Percentiles rank a stretch among this genome's conserved stretches.
Conservation (phyloP, 192 early-diverging fungal species). For the Dimargaris xerosporica region DNA sequence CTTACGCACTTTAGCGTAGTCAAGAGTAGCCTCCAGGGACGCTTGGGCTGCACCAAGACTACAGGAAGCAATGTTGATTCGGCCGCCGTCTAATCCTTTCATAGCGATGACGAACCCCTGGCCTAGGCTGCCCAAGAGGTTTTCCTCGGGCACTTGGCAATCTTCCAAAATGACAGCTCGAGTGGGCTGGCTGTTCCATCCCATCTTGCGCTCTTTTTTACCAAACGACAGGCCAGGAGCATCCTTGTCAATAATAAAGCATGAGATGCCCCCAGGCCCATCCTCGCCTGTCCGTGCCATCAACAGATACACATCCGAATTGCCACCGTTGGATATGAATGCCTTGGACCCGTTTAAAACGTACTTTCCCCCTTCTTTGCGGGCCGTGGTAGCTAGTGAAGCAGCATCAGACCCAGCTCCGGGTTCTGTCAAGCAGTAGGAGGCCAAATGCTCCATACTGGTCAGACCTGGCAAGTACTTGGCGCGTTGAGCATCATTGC, state of each 20-base stretch:
- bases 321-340: slow-evolving; percentile 27
- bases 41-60: slow-evolving; percentile 40
- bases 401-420: slow-evolving; percentile 45
- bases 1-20: slow-evolving; percentile 31
- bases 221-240: slow-evolving; percentile 40
- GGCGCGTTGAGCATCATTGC: slow-evolving; percentile 25
- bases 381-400: slow-evolving; percentile 37
- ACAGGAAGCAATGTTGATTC: slow-evolving; percentile 40
- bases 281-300: slow-evolving; percentile 39
- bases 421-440: slow-evolving; percentile 32
- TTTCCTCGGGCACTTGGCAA: slow-evolving; percentile 29
- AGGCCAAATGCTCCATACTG: slow-evolving; percentile 22
- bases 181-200: slow-evolving; percentile 45
- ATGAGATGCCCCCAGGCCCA: slow-evolving; percentile 37
- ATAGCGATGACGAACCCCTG: slow-evolving; percentile 46
- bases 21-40: slow-evolving; percentile 22
- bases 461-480: slow-evolving; percentile 25
- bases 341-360: slow-evolving; percentile 30
- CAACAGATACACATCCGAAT: slow-evolving; percentile 39
- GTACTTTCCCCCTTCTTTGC: slow-evolving; percentile 20
- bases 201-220: slow-evolving; percentile 42
- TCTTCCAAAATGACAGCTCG: slow-evolving; percentile 42
- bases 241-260: slow-evolving; percentile 38
- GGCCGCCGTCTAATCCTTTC: slow-evolving; percentile 43
- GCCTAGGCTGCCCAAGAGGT: slow-evolving; percentile 36